Conservation (phyloP, 2,329 filamentous ascomycete genomes). For the Fusarium coicis region DNA sequence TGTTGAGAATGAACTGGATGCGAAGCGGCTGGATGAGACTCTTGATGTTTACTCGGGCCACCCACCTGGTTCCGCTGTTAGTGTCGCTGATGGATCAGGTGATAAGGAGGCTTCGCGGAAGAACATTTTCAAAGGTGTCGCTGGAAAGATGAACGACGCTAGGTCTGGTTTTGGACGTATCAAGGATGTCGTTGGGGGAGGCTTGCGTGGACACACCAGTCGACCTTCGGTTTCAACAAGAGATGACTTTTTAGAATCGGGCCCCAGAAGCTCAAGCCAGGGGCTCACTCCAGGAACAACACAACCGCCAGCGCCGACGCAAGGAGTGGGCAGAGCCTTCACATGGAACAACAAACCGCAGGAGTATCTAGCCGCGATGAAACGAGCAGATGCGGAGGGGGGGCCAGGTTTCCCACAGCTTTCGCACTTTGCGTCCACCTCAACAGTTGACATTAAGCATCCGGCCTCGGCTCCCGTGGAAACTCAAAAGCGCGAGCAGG, state of each 20-base stretch:
- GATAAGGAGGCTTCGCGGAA: conserved; percentile 70
- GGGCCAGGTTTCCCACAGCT: conserved; percentile 40
- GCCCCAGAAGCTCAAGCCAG: conserved; percentile 14
- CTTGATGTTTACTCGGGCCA: conserved; percentile 55
- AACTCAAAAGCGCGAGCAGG: conserved; percentile 35
- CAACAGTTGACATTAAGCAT: conserved; percentile 41
- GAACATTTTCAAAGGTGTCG: conserved; percentile 81
- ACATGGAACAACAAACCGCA: conserved; percentile 73
- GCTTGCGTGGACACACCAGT: conserved; percentile 62
- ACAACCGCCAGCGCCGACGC: conserved; percentile 50
- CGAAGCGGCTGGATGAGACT: conserved; percentile 59
- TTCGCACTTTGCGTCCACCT: conserved; percentile 42
- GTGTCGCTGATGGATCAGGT: conserved; percentile 58
- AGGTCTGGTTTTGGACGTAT: conserved; percentile 85
- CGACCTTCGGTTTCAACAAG: conserved; percentile 61
- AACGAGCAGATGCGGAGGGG: conserved; percentile 49
- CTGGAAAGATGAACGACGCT: conserved; percentile 81
- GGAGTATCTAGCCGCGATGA: conserved; percentile 62
- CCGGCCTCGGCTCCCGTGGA: conserved; percentile 40
- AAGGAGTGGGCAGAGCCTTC: conserved; percentile 61
- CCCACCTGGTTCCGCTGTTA: conserved; percentile 58
- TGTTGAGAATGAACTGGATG: conserved; percentile 62
- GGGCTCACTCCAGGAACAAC: conserved; percentile 31
- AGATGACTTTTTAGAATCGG: conserved; percentile 61
- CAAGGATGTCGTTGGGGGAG: conserved; percentile 81